Base-by-base conservation (phyloP, 1,139 yeast genomes). In the Yamadazyma epiphylla region DNA sequence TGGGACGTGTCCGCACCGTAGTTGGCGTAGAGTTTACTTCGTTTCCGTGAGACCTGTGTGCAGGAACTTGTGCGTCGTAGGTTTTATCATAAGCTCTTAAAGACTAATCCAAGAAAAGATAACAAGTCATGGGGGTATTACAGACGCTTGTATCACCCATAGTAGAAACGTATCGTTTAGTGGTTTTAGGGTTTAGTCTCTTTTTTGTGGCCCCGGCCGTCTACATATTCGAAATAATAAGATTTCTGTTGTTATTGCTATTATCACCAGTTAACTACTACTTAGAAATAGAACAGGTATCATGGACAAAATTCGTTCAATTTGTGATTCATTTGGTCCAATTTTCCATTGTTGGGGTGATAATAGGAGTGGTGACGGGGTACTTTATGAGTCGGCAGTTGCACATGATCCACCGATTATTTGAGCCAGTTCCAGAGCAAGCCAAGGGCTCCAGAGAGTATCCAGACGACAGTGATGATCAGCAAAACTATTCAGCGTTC, bases 321-420 rank as follows among this genome's bases (percentile, higher is more conserved):
- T 48, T 55, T 22, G 6, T 39, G 5, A 24, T 39, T 3, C 40
- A 46, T 17, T 35, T 46, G 19, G n/a, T 15, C 5, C 38, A 34
- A 10, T 34, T 20, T 26, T 5, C 28, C 2, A 34, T 34, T n/a
- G 35, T 31, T 2, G 25, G 33, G 16, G 22, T 28, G 5, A 16
- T 29, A 2, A 13, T 31, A 7, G 38, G 38, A 2, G 7, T 26
- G 1, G 2, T 28, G 2, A 13, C 19, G 2, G 38, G 38, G 2
- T 28, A 15, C n/a, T 4, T 31, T 11, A 10, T 34, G 7, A 24
- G 31, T 10, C 20, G 25, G 19, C 27, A 30, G 9, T 23, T 33
- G 9, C n/a, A 27, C 12, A 10, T 31, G 3, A 20, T 17, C 7
- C 20, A 17, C 10, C 20, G 10, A 10, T 17, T 17, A 17, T 17